Evolutionary conservation across 805 yeast species (phyloP).

Genomic region (Candida piceae): DNA sequence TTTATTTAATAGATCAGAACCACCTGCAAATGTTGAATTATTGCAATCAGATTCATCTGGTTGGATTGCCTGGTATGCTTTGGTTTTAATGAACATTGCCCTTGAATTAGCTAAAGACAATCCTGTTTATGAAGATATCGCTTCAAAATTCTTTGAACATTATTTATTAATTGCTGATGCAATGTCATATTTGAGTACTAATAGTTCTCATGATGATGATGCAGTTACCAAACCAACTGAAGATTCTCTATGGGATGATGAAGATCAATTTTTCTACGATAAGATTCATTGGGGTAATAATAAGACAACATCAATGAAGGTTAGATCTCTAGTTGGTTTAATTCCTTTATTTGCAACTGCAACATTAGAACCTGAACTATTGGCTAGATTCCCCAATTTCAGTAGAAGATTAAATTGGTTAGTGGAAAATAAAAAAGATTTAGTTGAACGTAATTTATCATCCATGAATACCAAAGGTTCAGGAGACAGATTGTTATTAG

Average conservation of each 20-base stretch:
- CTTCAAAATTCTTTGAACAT: slow-evolving; percentile 91
- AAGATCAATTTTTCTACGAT: slow-evolving; percentile 84
- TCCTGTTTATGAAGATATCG: slow-evolving; percentile 87
- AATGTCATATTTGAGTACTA: slow-evolving; percentile 57
- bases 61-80: slow-evolving; percentile 92
- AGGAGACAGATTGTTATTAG: slow-evolving; percentile 73
- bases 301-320: slow-evolving; percentile 65
- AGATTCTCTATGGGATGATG: slow-evolving; percentile 82
- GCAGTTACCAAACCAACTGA: slow-evolving; percentile 34
- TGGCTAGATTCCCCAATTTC: slow-evolving; percentile 75
- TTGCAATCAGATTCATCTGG: slow-evolving; percentile 97
- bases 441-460: slow-evolving; percentile 81
- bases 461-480: slow-evolving; percentile 74
- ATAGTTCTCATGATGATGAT: slow-evolving; percentile 33
- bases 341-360: slow-evolving; percentile 87
- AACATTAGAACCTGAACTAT: slow-evolving; percentile 79
- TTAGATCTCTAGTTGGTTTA: slow-evolving; percentile 84
- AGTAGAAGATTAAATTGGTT: slow-evolving; percentile 83
- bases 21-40: slow-evolving; percentile 86
- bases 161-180: slow-evolving; percentile 90
- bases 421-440: slow-evolving; percentile 57
- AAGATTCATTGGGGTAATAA: slow-evolving; percentile 79
- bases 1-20: slow-evolving; percentile 87
- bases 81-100: slow-evolving; percentile 90
- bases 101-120: slow-evolving; percentile 82